These are phyloP conservation scores for Physaria fendleri DNA, from an alignment of 345 rosid genomes.

Conservation along the genomic window DNA sequence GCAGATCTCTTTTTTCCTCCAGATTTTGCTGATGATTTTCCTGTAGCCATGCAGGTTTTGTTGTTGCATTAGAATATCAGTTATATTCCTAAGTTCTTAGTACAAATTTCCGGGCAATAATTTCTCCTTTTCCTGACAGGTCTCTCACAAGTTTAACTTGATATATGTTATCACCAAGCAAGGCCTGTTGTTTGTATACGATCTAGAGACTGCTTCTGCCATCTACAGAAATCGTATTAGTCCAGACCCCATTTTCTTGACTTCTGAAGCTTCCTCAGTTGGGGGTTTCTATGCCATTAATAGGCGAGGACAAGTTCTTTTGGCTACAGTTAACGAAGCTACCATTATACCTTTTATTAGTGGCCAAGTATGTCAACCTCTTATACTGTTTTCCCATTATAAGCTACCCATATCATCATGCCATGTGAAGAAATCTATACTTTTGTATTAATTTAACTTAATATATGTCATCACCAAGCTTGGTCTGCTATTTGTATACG, in stretches of 20 bases:
- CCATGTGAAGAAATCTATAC: conserved; percentile 6
- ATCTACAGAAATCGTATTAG: conserved; percentile 95
- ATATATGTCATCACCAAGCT: too few species aligned
- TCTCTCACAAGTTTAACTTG: conserved; percentile 90
- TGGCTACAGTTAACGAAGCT: conserved; percentile 93
- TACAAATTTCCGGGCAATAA: background rate
- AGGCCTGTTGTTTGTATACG: conserved; percentile 94
- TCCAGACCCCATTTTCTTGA: conserved; percentile 98
- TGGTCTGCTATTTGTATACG: too few species aligned
- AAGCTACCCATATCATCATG: conserved; percentile 11
- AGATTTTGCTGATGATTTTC: conserved; percentile 97
- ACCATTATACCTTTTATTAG: conserved; percentile 94
- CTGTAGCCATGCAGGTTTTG: conserved; percentile 98
- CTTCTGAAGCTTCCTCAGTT: conserved; percentile 79
- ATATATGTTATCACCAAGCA: conserved; percentile 94
- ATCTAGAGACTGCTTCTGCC: conserved; percentile 95
- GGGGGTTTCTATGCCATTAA: conserved; percentile 96
- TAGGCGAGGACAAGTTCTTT: conserved; percentile 79
- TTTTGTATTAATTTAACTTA: too few species aligned
- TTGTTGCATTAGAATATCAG: conserved; percentile 8
- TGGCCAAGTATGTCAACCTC: conserved; percentile 65
- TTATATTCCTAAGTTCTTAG: background rate
- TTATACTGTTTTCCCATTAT: background rate
- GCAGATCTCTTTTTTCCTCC: conserved; percentile 99
- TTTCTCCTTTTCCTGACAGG: conserved; percentile 44